Conservation (phyloP, 1,284 basidiomycete genomes). For the Puccinia coronata region DNA sequence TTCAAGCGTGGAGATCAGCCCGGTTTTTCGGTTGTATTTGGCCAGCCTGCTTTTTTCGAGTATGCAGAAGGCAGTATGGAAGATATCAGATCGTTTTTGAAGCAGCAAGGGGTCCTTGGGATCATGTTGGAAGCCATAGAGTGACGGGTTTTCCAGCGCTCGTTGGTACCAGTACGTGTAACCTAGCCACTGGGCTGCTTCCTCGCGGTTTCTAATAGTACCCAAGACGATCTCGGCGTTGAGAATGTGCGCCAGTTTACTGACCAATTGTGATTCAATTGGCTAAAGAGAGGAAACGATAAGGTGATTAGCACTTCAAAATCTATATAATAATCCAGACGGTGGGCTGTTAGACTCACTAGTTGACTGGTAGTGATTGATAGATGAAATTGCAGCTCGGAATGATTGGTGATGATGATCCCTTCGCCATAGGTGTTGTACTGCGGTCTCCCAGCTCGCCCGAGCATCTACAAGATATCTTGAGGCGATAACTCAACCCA, state of each 20-base stretch:
- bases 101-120: constrained; percentile 80
- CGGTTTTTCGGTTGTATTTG: constrained; percentile 87
- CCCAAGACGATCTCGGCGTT: constrained; percentile 98
- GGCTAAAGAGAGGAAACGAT: constrained; percentile 62
- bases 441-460: constrained; percentile 94
- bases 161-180: constrained; percentile 73
- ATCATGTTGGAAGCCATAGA: constrained; percentile 83
- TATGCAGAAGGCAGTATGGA: constrained; percentile 88
- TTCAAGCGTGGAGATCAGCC: constrained; percentile 86
- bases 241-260: constrained; percentile 88
- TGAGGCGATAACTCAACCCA: constrained; percentile 96
- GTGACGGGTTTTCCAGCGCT: constrained; percentile 83
- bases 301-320: constrained; percentile 46
- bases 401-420: constrained; percentile 97
- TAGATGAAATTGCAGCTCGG: constrained; percentile 94
- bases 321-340: neutral
- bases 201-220: constrained; percentile 90
- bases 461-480: constrained; percentile 98
- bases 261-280: constrained; percentile 93
- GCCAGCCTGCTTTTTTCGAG: constrained; percentile 92
- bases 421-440: constrained; percentile 98
- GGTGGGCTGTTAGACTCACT: constrained; percentile 2
- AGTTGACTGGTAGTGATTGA: constrained; percentile 91
- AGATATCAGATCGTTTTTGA: constrained; percentile 83
- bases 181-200: constrained; percentile 86